These are phyloP conservation scores for Entelexis sorbosivorans DNA, from an alignment of 1,139 yeast genomes.

Conservation along the genomic window DNA sequence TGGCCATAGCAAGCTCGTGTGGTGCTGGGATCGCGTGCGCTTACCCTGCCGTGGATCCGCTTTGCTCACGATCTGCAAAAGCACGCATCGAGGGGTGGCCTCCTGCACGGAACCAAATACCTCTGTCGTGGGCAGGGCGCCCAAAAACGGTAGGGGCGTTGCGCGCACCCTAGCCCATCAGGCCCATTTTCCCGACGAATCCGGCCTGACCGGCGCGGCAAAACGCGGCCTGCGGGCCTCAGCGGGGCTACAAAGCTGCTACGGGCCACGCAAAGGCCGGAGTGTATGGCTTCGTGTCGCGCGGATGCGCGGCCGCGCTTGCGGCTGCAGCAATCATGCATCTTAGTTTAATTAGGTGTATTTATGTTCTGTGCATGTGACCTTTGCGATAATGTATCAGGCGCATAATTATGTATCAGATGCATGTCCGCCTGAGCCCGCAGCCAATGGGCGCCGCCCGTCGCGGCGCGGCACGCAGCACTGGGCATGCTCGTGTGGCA, in stretches of 20 bases:
- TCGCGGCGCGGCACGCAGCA: not conserved
- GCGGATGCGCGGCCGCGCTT: no score
- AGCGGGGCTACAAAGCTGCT: no score
- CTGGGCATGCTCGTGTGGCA: not conserved
- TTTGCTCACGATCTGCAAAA: not conserved
- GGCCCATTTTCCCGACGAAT: not conserved
- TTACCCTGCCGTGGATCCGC: not conserved
- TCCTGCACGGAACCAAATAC: not conserved
- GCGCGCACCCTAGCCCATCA: not conserved
- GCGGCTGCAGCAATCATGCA: not conserved
- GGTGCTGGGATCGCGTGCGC: no score
- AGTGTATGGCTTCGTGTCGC: no score
- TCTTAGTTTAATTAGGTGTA: not conserved
- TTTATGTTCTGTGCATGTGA: not conserved
- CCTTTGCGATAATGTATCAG: slow-evolving; percentile 2
- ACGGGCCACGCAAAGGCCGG: no score
- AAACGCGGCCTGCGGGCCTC: no score
- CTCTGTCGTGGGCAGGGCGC: not conserved
- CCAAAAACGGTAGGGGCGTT: not conserved
- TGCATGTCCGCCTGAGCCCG: not conserved
- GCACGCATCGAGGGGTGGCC: not conserved
- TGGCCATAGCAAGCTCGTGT: not conserved
- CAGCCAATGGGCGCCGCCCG: not conserved
- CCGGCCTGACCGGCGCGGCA: no score
- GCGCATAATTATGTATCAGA: not conserved